Conservation (phyloP, 1,139 yeast species). For the Kurtzmaniella quercitrusa region DNA sequence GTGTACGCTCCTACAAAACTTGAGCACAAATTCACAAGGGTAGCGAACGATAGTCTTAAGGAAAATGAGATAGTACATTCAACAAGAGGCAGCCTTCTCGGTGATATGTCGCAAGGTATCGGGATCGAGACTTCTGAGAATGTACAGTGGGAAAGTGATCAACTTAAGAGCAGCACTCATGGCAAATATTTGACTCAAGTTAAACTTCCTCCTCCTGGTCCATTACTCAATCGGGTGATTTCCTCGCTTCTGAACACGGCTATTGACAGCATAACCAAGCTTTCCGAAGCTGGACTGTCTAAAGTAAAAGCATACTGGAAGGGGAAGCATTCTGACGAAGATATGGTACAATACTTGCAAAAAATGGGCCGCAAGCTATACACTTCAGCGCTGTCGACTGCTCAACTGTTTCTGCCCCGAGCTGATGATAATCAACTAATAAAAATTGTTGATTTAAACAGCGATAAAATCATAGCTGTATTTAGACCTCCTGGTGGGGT, state of each 20-base stretch:
- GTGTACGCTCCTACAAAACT: slow-evolving; percentile 42
- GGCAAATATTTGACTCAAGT: slow-evolving; percentile 35
- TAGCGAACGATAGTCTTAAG: slow-evolving; percentile 1
- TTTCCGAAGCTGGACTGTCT: slow-evolving; percentile 47
- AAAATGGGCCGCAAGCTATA: slow-evolving; percentile 32
- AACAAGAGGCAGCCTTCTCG: slow-evolving; percentile 1
- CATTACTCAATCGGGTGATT: slow-evolving; percentile 43
- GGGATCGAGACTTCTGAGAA: not conserved
- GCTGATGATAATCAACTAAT: slow-evolving; percentile 33
- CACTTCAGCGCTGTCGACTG: slow-evolving; percentile 34
- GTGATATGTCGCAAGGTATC: not conserved
- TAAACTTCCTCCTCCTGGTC: slow-evolving; percentile 42
- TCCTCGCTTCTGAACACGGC: slow-evolving; percentile 50
- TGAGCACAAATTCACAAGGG: slow-evolving; percentile 29
- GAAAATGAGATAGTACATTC: not conserved
- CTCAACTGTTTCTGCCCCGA: slow-evolving; percentile 22
- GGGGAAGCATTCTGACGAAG: slow-evolving; percentile 14
- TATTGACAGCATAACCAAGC: slow-evolving; percentile 47
- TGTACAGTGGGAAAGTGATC: not conserved
- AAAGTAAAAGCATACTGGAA: slow-evolving; percentile 37
- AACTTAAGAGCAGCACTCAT: not conserved
- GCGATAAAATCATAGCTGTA: slow-evolving; percentile 42
- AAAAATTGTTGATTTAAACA: slow-evolving; percentile 44
- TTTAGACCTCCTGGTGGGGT: slow-evolving; percentile 64
- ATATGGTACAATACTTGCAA: slow-evolving; percentile 20